Base-by-base conservation (phyloP, 208 protist genomes). In the Crithidia brevicula region DNA sequence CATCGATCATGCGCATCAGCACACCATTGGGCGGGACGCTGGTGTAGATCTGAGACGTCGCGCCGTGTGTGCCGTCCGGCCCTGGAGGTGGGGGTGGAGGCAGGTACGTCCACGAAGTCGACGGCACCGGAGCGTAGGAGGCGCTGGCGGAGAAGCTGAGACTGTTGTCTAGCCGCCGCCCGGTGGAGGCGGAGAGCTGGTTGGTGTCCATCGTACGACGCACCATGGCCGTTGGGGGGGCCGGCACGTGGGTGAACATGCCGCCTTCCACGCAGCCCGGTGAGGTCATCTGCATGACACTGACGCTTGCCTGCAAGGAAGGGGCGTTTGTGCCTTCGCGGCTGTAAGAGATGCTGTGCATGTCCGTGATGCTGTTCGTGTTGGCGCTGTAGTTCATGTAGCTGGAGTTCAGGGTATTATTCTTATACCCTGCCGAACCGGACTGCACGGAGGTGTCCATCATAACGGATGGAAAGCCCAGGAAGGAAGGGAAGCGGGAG, bases 341-440 rank as follows among this genome's bases (percentile, higher is more conserved):
- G n/a, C 33, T 65, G 59, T 54, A 65, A 11, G 59, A 65, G 31
- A 65, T 31, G 45, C 59, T 43, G 31, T 65, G 59, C 43, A 20
- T 30, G 22, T 65, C 59, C 1, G 46, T 54, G 43, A 38, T 65
- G 43, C 45, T 65, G 59, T 54, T 54, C 3, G 59, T 54, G 45
- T 65, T 65, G 33, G 5, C 9, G 59, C 59, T 65, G 45, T 30
- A 65, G 59, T 65, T 65, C 46, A 65, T 52, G 59, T 22, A 65
- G 46, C 59, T 65, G 4, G 59, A 65, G 59, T 52, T 54, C 2
- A 65, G 45, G 11, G 46, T 20, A 23, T 43, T 45, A 3, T 15
- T 11, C 59, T 65, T 65, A 20, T 43, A 45, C 2, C 45, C 45
- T n/a, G 20, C 59, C 9, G 43, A 16, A 6, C 31, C 31, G 31